A percentile compares a stretch with the other conserved stretches of the same genome.
Evolutionary conservation across 768 basidiomycete species (phyloP).

Genomic region (Paxillus involutus): DNA sequence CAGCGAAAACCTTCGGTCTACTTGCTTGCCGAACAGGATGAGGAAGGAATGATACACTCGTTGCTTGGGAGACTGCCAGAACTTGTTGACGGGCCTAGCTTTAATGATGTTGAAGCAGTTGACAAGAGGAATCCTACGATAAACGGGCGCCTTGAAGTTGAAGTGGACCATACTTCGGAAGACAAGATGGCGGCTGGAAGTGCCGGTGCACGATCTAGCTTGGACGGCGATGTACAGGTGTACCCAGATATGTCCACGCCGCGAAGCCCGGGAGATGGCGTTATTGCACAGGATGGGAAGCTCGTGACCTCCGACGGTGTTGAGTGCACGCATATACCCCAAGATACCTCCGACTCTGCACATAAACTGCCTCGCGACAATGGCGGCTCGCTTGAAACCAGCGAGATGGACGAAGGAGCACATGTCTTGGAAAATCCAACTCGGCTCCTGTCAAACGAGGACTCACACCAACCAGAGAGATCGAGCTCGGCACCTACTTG

Average conservation of each 20-base stretch:
- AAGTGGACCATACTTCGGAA: not conserved
- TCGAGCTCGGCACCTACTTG: not conserved
- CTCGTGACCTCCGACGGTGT: not conserved
- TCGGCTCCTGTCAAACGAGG: not conserved
- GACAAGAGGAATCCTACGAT: not conserved
- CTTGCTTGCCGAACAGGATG: constrained; percentile 62
- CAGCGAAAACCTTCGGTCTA: constrained; percentile 67
- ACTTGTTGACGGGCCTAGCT: constrained; percentile 31
- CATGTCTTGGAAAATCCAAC: no score
- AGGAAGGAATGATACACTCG: constrained; percentile 83
- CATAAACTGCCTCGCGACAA: not conserved
- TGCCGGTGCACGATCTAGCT: not conserved
- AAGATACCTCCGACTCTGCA: not conserved
- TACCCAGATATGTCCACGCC: not conserved
- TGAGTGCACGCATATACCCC: not conserved
- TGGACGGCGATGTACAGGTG: not conserved
- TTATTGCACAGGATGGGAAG: not conserved
- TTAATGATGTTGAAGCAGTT: not conserved
- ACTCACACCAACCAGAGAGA: not conserved
- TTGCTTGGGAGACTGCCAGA: constrained; percentile 64
- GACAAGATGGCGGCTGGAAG: not conserved
- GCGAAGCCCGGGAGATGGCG: no score
- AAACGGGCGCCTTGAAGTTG: not conserved
- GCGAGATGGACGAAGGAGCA: not conserved
- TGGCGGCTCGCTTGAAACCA: not conserved